phyloP scores from a whole-genome alignment of 768 basidiomycete species.

The Leucocoprinus birnbaumii region DNA sequence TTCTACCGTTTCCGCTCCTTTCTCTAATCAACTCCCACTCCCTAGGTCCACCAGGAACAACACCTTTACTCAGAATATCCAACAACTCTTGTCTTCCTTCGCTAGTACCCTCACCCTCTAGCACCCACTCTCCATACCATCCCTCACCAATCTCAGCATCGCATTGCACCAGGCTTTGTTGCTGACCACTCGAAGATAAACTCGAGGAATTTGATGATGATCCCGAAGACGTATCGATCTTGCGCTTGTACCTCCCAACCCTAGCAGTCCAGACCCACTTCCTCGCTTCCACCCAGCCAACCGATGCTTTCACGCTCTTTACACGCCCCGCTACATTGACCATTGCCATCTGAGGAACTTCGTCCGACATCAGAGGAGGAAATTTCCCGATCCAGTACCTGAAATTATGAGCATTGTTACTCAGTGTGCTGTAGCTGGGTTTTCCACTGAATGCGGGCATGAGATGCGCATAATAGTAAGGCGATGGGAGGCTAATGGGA shows the following conservation, averaged over 20 bases:
- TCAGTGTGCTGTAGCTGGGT: slow-evolving; percentile 14
- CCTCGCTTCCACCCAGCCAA: slow-evolving; percentile 56
- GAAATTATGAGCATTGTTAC: slow-evolving; percentile 22
- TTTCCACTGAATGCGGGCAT: slow-evolving; percentile 24
- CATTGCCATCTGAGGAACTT: slow-evolving; percentile 47
- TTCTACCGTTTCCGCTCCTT: slow-evolving; percentile 51
- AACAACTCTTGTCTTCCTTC: slow-evolving; percentile 58
- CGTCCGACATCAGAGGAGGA: slow-evolving; percentile 28
- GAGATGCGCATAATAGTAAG: slow-evolving; percentile 76
- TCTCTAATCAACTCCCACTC: slow-evolving; percentile 61
- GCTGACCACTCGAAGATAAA: too few relatives aligned
- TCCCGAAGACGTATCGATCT: slow-evolving; percentile 20
- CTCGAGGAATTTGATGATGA: background rate
- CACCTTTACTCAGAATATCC: slow-evolving; percentile 41
- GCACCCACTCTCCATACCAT: slow-evolving; percentile 75
- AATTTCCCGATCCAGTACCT: slow-evolving; percentile 32
- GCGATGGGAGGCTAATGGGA: slow-evolving; percentile 65
- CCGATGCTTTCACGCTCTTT: slow-evolving; percentile 57
- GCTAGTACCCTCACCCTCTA: slow-evolving; percentile 75
- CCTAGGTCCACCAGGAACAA: slow-evolving; percentile 25
- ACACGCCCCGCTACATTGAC: slow-evolving; percentile 43
- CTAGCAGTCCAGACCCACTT: slow-evolving; percentile 66
- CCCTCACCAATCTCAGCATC: slow-evolving; percentile 50
- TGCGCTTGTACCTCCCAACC: slow-evolving; percentile 30
- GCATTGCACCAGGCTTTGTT: too few relatives aligned